phyloP scores from a whole-genome alignment of 2,329 filamentous ascomycete species.

The Leptoxyphium fumago region DNA sequence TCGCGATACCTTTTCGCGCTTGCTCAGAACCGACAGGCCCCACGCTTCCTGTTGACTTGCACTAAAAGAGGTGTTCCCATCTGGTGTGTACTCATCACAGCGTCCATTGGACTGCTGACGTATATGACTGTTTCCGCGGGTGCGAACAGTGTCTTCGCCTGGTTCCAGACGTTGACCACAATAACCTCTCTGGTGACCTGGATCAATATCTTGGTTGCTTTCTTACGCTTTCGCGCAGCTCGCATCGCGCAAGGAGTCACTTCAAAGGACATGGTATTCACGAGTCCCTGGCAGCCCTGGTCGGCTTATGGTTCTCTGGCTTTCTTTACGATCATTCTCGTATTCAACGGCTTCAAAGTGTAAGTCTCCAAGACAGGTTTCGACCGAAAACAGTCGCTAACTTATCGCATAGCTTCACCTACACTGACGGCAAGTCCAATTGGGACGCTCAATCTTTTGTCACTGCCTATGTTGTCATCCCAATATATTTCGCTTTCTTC shows the following conservation, averaged over 20 bases:
- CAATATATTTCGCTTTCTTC: constrained; percentile 34
- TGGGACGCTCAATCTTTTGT: constrained; percentile 35
- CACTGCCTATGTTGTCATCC: constrained; percentile 23
- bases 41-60: constrained; percentile 32
- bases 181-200: constrained; percentile 20
- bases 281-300: constrained; percentile 32
- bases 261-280: constrained; percentile 22
- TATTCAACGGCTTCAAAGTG: constrained; percentile 49
- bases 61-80: constrained; percentile 29
- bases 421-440: constrained; percentile 12
- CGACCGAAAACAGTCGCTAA: no score
- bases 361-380: constrained; percentile 26
- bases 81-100: constrained; percentile 21
- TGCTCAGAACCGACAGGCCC: constrained; percentile 37
- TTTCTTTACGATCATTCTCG: constrained; percentile 46
- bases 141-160: constrained; percentile 18
- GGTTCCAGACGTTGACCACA: constrained; percentile 22
- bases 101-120: constrained; percentile 41
- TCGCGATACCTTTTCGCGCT: constrained; percentile 37
- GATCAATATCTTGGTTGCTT: constrained; percentile 15
- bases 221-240: constrained; percentile 17
- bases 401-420: background rate
- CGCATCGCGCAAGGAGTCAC: constrained; percentile 15
- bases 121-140: constrained; percentile 33
- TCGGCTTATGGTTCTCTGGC: constrained; percentile 45